phyloP scores from a whole-genome alignment of 2,329 filamentous ascomycete genomes.

The Lachnum nothofagi region DNA sequence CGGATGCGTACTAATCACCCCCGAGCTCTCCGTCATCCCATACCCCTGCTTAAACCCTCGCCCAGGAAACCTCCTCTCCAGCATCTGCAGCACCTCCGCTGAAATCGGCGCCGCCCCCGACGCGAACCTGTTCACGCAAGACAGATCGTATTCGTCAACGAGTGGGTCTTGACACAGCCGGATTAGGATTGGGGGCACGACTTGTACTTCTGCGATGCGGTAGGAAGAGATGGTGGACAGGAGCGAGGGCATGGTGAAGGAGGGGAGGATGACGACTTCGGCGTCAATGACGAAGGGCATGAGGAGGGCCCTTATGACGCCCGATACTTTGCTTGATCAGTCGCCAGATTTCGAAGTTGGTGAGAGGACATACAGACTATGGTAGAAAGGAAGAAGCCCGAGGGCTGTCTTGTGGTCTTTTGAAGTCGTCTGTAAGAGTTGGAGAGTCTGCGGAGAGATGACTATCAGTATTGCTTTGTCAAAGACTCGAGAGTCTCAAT shows the following conservation, averaged over 20 bases:
- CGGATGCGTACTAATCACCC: constrained; percentile 58
- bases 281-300: constrained; percentile 58
- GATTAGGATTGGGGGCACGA: constrained; percentile 73
- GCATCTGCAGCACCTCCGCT: constrained; percentile 27
- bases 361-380: constrained; percentile 34
- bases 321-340: constrained; percentile 29
- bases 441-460: no score
- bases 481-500: no score
- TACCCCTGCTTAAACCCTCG: constrained; percentile 47
- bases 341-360: neutral
- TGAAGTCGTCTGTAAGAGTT: constrained; percentile 50
- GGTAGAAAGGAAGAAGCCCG: constrained; percentile 56
- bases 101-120: constrained; percentile 47
- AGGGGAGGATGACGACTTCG: constrained; percentile 60
- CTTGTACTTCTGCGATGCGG: constrained; percentile 59
- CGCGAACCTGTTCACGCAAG: constrained; percentile 46
- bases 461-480: no score
- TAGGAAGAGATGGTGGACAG: constrained; percentile 59
- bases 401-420: constrained; percentile 62
- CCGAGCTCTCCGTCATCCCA: constrained; percentile 55
- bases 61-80: constrained; percentile 40
- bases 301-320: constrained; percentile 58
- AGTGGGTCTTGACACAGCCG: constrained; percentile 41
- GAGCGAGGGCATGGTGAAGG: constrained; percentile 58
- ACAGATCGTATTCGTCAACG: constrained; percentile 41